Conservation (phyloP, 495 filamentous ascomycete genomes). For the Pyronema omphalodes region DNA sequence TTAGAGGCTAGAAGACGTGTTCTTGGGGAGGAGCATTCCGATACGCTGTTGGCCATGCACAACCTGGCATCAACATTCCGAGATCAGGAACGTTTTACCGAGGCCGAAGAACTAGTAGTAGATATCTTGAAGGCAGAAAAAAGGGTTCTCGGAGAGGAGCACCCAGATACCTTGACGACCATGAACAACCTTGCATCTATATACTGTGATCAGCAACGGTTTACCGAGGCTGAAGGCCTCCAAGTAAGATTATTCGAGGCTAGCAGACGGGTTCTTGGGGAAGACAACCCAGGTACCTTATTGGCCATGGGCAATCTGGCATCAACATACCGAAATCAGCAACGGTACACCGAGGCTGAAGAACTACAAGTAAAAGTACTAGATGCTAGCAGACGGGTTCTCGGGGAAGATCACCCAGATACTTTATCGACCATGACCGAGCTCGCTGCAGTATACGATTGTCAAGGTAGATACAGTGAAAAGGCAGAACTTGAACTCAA, state of each 20-base stretch:
- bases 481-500: too few relatives aligned
- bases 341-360: too few relatives aligned
- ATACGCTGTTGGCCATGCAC: background rate
- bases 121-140: constrained; percentile 4
- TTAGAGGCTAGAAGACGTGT: constrained; percentile 1
- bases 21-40: too few relatives aligned
- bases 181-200: constrained; percentile 25
- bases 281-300: constrained; percentile 3
- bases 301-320: constrained; percentile 16
- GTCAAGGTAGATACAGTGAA: too few relatives aligned
- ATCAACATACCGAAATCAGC: constrained; percentile 4
- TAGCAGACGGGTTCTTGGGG: constrained; percentile 1
- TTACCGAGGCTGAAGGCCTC: constrained; percentile 19
- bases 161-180: constrained; percentile 24
- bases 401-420: too few relatives aligned
- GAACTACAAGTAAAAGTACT: too few relatives aligned
- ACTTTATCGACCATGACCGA: too few relatives aligned
- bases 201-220: constrained; percentile 13
- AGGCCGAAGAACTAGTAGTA: constrained; percentile 14
- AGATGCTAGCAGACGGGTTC: too few relatives aligned
- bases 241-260: background rate
- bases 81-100: constrained; percentile 2
- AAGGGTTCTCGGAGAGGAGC: too few relatives aligned
- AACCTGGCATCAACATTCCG: constrained; percentile 18
- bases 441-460: too few relatives aligned